Conservation (phyloP, 179 eudicot genomes). For the Amaranthus tricolor region DNA sequence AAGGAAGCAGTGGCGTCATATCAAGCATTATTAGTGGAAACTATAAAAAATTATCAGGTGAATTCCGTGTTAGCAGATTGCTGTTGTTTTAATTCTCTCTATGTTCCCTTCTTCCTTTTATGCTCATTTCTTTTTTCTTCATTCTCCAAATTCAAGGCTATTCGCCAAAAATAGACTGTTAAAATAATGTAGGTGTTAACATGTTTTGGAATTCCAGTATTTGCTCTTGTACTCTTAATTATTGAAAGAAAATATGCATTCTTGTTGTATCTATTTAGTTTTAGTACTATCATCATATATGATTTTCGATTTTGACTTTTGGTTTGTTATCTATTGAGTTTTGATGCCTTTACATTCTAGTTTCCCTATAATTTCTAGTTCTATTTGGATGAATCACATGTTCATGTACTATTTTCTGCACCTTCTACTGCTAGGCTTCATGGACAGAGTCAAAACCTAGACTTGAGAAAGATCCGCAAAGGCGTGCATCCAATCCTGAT, state of each 20-base stretch:
- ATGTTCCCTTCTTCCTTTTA: background rate
- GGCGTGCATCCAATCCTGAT: conserved; percentile 74
- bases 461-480: conserved; percentile 95
- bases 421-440: conserved; percentile 55
- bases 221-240: no score
- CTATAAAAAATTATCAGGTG: conserved; percentile 87
- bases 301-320: background rate
- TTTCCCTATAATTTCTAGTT: background rate
- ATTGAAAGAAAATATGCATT: no score
- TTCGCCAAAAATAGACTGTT: background rate
- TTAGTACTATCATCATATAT: background rate
- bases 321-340: background rate
- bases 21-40: conserved; percentile 94
- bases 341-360: background rate
- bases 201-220: no score
- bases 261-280: no score
- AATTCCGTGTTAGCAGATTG: conserved; percentile 1
- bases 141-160: background rate
- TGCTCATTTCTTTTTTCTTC: background rate
- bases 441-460: conserved; percentile 92
- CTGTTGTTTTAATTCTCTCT: background rate
- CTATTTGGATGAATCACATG: background rate
- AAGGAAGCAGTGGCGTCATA: conserved; percentile 91
- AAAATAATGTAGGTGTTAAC: background rate
- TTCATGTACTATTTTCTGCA: conserved; percentile 3